These are phyloP conservation scores for Yamadazyma siamensis DNA, from an alignment of 1,139 yeast species.

Conservation along the genomic window DNA sequence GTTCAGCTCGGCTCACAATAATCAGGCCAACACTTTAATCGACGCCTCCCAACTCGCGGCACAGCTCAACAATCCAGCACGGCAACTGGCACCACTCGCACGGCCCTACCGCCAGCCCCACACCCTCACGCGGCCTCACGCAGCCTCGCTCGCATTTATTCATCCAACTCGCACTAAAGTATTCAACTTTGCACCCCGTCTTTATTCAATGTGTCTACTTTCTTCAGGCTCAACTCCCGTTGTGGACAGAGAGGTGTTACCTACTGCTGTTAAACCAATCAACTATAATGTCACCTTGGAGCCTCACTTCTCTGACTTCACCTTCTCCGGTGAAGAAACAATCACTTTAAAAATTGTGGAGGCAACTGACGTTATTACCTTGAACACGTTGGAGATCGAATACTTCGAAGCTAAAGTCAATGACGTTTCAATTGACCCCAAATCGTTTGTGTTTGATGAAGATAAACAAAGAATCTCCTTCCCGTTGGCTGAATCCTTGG, in stretches of 20 bases:
- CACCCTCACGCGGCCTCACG: too few species aligned
- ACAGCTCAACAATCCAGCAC: too few species aligned
- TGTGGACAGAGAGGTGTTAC: slow-evolving; percentile 63
- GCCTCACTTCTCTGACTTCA: slow-evolving; percentile 70
- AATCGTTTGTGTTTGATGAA: slow-evolving; percentile 35
- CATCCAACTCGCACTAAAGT: too few species aligned
- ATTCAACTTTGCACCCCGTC: too few species aligned
- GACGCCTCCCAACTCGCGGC: too few species aligned
- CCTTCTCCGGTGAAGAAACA: slow-evolving; percentile 62
- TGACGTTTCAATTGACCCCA: slow-evolving; percentile 28
- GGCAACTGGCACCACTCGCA: too few species aligned
- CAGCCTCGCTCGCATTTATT: too few species aligned
- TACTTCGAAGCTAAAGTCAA: slow-evolving; percentile 50
- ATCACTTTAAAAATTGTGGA: slow-evolving; percentile 66
- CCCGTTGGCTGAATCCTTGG: slow-evolving; percentile 48
- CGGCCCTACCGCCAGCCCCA: too few species aligned
- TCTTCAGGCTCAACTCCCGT: slow-evolving; percentile 3
- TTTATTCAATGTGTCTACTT: slow-evolving; percentile 7
- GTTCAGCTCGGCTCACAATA: too few species aligned
- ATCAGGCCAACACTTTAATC: too few species aligned
- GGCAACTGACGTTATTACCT: slow-evolving; percentile 45
- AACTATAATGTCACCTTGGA: slow-evolving; percentile 72
- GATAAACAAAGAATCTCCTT: slow-evolving; percentile 66
- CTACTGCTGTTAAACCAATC: slow-evolving; percentile 66
- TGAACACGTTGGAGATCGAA: slow-evolving; percentile 66